Evolutionary conservation across 495 filamentous ascomycete genomes (phyloP).

Genomic region (Tuber aestivum): DNA sequence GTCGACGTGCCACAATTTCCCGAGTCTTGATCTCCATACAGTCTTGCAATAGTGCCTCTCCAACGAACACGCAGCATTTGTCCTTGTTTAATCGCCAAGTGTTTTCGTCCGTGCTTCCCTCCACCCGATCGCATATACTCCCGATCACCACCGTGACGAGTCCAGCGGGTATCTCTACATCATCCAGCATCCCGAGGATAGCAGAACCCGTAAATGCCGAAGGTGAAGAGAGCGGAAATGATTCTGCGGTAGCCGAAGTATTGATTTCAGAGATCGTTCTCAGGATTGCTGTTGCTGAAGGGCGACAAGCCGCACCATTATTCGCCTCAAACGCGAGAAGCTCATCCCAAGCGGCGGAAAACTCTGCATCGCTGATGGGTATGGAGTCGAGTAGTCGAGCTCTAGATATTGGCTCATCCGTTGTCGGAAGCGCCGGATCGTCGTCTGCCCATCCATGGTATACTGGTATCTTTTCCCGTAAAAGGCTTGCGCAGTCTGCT

Average conservation of each 20-base stretch:
- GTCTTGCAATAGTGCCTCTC: slow-evolving; percentile 21
- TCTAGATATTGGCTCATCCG: slow-evolving; percentile 4
- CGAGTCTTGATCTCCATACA: slow-evolving; percentile 5
- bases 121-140: slow-evolving; percentile 17
- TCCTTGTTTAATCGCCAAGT: slow-evolving; percentile 14
- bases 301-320: slow-evolving; percentile 44
- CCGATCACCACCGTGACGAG: slow-evolving; percentile 25
- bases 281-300: slow-evolving; percentile 46
- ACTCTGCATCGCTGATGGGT: slow-evolving; percentile 48
- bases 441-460: slow-evolving; percentile 9
- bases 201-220: slow-evolving; percentile 26
- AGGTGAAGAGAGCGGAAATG: slow-evolving; percentile 44
- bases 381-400: slow-evolving; percentile 45
- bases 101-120: neutral
- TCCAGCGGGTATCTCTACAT: slow-evolving; percentile 18
- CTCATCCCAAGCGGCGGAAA: slow-evolving; percentile 49
- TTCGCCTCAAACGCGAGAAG: slow-evolving; percentile 49
- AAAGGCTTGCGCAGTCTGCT: slow-evolving; percentile 11
- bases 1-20: neutral
- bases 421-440: neutral
- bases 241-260: slow-evolving; percentile 47
- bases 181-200: slow-evolving; percentile 28
- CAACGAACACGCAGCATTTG: slow-evolving; percentile 19
- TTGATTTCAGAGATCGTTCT: slow-evolving; percentile 49
- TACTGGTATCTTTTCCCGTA: slow-evolving; percentile 20